These are phyloP conservation scores for Sporisorium scitamineum DNA, from an alignment of 1,284 basidiomycete species.

Conservation along the genomic window DNA sequence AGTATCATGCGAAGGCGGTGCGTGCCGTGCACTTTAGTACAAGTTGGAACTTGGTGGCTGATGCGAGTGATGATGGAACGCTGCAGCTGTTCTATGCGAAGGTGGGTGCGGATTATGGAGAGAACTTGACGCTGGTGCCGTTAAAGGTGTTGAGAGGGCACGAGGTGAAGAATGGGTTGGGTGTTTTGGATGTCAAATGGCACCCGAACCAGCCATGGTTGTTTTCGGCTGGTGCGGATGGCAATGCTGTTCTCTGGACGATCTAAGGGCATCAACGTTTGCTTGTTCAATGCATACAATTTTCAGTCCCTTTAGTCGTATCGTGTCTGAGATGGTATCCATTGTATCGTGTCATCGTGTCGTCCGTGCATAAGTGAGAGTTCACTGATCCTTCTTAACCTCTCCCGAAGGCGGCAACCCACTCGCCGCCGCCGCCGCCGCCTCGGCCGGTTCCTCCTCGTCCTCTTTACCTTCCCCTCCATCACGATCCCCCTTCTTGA, in stretches of 20 bases:
- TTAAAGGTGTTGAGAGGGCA: constrained; percentile 95
- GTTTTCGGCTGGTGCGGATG: constrained; percentile 91
- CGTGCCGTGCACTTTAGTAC: constrained; percentile 87
- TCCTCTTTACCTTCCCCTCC: not conserved
- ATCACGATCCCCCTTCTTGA: not conserved
- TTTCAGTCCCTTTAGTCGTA: not conserved
- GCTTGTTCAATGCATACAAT: not conserved
- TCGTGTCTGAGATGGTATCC: not conserved
- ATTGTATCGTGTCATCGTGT: not conserved
- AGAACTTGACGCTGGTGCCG: constrained; percentile 95
- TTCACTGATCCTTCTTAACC: constrained; percentile 24
- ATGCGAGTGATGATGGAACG: constrained; percentile 94
- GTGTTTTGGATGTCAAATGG: constrained; percentile 92
- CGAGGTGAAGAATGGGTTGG: constrained; percentile 83
- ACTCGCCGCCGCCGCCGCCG: constrained; percentile 29
- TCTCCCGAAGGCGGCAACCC: constrained; percentile 18
- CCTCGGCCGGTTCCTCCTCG: constrained; percentile 6
- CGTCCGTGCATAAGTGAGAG: not conserved
- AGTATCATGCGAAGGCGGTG: constrained; percentile 94
- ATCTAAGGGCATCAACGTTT: constrained; percentile 24
- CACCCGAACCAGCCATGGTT: constrained; percentile 91
- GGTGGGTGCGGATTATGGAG: constrained; percentile 83
- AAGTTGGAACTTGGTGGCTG: constrained; percentile 89
- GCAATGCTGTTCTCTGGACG: constrained; percentile 84
- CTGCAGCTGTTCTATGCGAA: constrained; percentile 97